Conservation (phyloP, 495 filamentous ascomycete genomes). For the Penicillium argentinense region DNA sequence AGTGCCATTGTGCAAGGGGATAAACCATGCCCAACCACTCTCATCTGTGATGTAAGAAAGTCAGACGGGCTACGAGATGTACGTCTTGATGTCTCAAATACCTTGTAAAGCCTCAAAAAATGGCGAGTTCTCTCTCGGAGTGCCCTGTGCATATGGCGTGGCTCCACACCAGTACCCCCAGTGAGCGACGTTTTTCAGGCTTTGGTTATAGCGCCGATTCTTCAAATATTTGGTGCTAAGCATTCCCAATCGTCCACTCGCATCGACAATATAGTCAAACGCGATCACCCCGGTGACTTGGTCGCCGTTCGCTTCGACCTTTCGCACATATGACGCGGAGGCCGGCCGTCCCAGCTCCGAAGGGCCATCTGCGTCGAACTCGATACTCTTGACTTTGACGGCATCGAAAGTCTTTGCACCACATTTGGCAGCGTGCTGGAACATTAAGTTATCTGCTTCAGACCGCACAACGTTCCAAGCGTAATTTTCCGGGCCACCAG, state of each 20-base stretch:
- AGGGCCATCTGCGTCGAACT: conserved; percentile 28
- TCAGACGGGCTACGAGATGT: too few relatives aligned
- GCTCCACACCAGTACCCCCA: conserved; percentile 39
- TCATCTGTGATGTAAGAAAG: too few relatives aligned
- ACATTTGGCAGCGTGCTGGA: conserved; percentile 45
- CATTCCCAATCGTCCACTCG: conserved; percentile 34
- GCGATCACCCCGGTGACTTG: conserved; percentile 33
- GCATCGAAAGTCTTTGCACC: conserved; percentile 50
- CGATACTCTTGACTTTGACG: conserved; percentile 31
- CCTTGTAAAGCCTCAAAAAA: conserved; percentile 38
- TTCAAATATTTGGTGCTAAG: conserved; percentile 39
- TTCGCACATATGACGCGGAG: conserved; percentile 43
- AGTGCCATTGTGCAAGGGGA: conserved; percentile 32
- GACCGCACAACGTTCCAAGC: conserved; percentile 56
- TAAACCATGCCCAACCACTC: conserved; percentile 40
- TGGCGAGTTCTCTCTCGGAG: conserved; percentile 17
- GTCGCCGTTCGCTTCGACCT: conserved; percentile 37
- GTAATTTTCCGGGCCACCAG: conserved; percentile 39
- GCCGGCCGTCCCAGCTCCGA: conserved; percentile 42
- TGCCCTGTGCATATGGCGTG: conserved; percentile 18
- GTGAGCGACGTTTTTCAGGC: conserved; percentile 36
- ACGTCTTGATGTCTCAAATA: too few relatives aligned
- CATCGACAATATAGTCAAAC: conserved; percentile 41
- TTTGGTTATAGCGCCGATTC: conserved; percentile 35
- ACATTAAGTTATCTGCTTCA: conserved; percentile 51